Base-by-base conservation (phyloP, 495 filamentous ascomycete genomes). In the Apiosordaria backusii region DNA sequence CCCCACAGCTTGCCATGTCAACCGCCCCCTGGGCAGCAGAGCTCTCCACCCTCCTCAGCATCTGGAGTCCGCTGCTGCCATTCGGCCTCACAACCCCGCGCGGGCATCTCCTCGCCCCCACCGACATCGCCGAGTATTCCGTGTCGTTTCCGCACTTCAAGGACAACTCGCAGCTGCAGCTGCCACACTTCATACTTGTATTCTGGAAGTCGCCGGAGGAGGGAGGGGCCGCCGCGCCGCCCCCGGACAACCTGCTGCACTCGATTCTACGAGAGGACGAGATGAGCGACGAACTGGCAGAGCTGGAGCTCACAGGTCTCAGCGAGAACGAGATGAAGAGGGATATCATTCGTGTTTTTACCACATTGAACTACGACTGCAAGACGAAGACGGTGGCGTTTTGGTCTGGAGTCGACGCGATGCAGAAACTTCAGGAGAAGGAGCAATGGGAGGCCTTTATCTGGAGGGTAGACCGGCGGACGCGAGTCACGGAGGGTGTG, bases 1-100 rank as follows among this genome's bases (percentile, higher is more conserved):
- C 71, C 57, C 64, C 70, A 0, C n/a, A 66, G 2, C 67, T 64
- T 13, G 61, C 65, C 1, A 68, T 78, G 22, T 69, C 60, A 40
- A 65, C 73, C 15, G 59, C 70, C 2, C 72, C 73, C 0, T 80
- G 75, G 68, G 40, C 52, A 27, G 65, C 74, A 4, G 72, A 80
- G 50, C 72, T 78, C 57, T 70, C 71, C 16, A 77, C 71, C 5
- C 69, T 75, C 16, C 50, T 72, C 10, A 63, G 66, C 15, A 72
- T 75, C 4, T 78, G 77, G 77, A 53, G 60, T 13, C 68, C 61
- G 0, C 57, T 76, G 7, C 57, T 76, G 35, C 72, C 76, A 18
- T 76, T 76, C 64, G 71, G 75, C 5, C 13, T 74, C 22, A 61
- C 69, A 35, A 64, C 69, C 13, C 71, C 66, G 7, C 40, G 54